Evolutionary conservation across 768 basidiomycete genomes (phyloP).

Genomic region (Termitomyces sp.): DNA sequence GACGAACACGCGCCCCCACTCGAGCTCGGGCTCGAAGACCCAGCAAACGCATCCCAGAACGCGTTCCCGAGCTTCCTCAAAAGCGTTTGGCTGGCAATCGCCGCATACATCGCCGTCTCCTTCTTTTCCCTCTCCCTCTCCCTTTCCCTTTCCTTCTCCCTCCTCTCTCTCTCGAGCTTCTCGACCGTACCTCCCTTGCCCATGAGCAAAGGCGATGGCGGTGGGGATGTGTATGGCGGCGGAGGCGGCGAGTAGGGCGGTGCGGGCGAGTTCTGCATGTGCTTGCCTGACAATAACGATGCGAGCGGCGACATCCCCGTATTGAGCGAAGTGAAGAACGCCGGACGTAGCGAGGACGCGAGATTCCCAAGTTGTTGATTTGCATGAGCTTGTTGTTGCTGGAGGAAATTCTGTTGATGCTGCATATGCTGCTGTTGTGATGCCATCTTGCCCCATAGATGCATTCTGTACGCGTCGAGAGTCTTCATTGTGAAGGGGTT

Average conservation of each 20-base stretch:
- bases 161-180: conserved; percentile 20
- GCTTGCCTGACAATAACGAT: conserved; percentile 43
- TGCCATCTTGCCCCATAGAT: conserved; percentile 89
- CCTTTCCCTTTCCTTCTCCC: conserved; percentile 20
- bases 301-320: conserved; percentile 16
- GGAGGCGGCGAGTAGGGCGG: conserved; percentile 17
- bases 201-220: conserved; percentile 33
- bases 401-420: conserved; percentile 42
- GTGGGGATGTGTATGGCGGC: conserved; percentile 28
- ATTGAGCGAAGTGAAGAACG: conserved; percentile 21
- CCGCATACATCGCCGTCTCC: conserved; percentile 56
- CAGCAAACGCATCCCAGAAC: conserved; percentile 90
- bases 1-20: background rate
- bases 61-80: conserved; percentile 64
- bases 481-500: conserved; percentile 87
- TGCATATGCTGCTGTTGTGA: conserved; percentile 45
- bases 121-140: conserved; percentile 27
- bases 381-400: conserved; percentile 27
- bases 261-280: conserved; percentile 9
- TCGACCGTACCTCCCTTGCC: conserved; percentile 22
- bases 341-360: conserved; percentile 32
- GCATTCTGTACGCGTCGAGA: conserved; percentile 84
- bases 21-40: conserved; percentile 23
- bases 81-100: conserved; percentile 76
- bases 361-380: conserved; percentile 29